These are phyloP conservation scores for Acorus calamus DNA, from an alignment of 106 monocot genomes.

Conservation along the genomic window DNA sequence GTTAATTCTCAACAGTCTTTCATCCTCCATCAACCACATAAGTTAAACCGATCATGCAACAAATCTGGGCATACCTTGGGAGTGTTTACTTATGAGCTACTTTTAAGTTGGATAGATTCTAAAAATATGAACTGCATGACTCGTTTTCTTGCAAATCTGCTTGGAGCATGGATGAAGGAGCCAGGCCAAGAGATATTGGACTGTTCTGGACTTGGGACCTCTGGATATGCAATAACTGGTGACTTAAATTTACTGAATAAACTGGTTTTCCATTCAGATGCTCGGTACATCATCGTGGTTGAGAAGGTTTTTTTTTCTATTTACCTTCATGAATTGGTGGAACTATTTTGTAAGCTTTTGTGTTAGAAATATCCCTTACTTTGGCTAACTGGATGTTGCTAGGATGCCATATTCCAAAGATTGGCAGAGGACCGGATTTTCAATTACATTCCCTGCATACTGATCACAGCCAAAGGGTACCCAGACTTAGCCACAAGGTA, in stretches of 20 bases:
- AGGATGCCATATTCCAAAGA: conserved; percentile 98
- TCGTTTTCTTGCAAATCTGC: background rate
- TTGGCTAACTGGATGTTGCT: conserved; percentile 14
- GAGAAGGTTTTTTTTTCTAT: conserved; percentile 64
- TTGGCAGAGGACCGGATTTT: conserved; percentile 78
- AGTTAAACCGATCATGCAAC: no score
- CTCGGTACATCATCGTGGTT: conserved; percentile 78
- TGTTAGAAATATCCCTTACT: background rate
- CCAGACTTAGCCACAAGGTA: conserved; percentile 96
- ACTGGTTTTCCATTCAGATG: conserved; percentile 63
- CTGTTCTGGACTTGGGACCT: conserved; percentile 62
- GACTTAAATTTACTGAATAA: conserved; percentile 56
- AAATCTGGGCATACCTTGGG: no score
- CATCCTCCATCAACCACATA: no score
- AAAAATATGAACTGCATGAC: background rate
- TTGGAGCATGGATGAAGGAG: conserved; percentile 21
- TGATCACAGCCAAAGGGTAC: conserved; percentile 94
- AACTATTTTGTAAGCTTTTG: background rate
- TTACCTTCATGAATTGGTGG: no score
- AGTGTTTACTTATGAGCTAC: no score
- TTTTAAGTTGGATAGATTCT: background rate
- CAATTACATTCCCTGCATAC: conserved; percentile 70
- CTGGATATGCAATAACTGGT: conserved; percentile 81
- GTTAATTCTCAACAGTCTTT: no score
- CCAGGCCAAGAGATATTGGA: conserved; percentile 50